Evolutionary conservation across 164 flowering plant species (phyloP), one percentile per base, ranked within the genome.

Genomic region (Liriodendron chinense): DNA sequence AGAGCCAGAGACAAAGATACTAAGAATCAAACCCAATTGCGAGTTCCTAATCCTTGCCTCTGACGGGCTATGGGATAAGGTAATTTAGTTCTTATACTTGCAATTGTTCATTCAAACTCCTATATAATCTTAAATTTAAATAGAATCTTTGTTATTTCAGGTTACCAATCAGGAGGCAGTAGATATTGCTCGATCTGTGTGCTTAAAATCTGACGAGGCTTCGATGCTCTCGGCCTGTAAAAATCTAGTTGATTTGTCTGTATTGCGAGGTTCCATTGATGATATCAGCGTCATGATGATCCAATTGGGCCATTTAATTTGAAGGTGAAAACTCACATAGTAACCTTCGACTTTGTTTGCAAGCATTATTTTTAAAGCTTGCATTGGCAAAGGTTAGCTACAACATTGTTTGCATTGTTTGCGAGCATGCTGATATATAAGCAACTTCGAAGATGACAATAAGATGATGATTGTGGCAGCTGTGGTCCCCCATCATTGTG

Each of bases 21-120:
- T 88, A 21, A 78, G 56, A 23, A 87, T 93, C 47, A 21, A 77
- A 28, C 82, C 86, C 0, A 88, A 88, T 0, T 84, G 82, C 74
- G 95, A 94, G 85, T 90, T 94, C 82, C 76, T 94, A 73, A 86
- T 94, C 79, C 81, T 94, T 63, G 98, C 92, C 16, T 94, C 98
- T 1, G 98, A 94, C 80, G 97, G 98, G 9, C 80, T 94, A 53
- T 94, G 98, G 98, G 94, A 93, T 72, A 91, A 89, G 94, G 98
- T 94, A 70, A 57, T 13, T 59, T 23, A 12, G 59, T 53, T 53
- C 59, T 53, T 53, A 53, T 1, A 16, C 59, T 53, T 10, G 59
- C 12, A 12, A 34, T 53, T 12, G 59, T 16, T 53, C 13, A 16
- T 53, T 53, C 59, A 53, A 12, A 16, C 18, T 53, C 16, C 59